Percentiles rank a stretch among this genome's conserved stretches.
These are phyloP conservation scores for Saccharum hybrid DNA, from an alignment of 202 grass and related monocot species.

Conservation along the genomic window DNA sequence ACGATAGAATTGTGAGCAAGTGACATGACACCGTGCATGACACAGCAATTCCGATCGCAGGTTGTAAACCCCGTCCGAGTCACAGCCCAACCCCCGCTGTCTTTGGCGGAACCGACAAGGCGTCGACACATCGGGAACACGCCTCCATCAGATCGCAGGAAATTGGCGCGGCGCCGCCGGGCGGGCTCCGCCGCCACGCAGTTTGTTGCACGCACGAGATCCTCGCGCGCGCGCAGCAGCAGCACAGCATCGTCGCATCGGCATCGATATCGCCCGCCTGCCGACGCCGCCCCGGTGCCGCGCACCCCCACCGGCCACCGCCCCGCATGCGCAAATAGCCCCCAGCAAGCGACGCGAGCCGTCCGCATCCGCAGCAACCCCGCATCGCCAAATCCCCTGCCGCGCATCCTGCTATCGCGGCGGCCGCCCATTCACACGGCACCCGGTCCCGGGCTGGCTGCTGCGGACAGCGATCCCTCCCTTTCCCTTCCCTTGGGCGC, in stretches of 20 bases:
- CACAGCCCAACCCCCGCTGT: neutral
- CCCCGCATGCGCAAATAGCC: neutral
- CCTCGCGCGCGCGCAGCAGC: neutral
- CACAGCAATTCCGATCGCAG: neutral
- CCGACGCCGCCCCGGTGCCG: constrained; percentile 9
- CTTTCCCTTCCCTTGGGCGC: too few species aligned
- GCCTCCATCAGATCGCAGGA: neutral
- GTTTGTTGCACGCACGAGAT: neutral
- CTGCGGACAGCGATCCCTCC: neutral
- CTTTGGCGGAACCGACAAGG: constrained; percentile 28
- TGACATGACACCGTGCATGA: neutral
- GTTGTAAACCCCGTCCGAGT: constrained; percentile 20
- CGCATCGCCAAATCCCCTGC: neutral
- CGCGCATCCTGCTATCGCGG: constrained; percentile 21
- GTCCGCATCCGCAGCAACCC: constrained; percentile 8
- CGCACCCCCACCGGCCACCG: neutral
- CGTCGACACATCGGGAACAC: constrained; percentile 26
- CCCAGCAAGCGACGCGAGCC: neutral
- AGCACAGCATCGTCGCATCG: neutral
- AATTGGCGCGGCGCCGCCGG: neutral
- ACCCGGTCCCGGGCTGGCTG: too few species aligned
- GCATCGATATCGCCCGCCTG: neutral
- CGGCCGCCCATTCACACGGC: constrained; percentile 51
- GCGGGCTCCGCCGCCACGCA: too few species aligned
- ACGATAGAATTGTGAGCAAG: neutral